These are phyloP conservation scores for Talaromyces ruber DNA, from an alignment of 495 filamentous ascomycete species.

Conservation along the genomic window DNA sequence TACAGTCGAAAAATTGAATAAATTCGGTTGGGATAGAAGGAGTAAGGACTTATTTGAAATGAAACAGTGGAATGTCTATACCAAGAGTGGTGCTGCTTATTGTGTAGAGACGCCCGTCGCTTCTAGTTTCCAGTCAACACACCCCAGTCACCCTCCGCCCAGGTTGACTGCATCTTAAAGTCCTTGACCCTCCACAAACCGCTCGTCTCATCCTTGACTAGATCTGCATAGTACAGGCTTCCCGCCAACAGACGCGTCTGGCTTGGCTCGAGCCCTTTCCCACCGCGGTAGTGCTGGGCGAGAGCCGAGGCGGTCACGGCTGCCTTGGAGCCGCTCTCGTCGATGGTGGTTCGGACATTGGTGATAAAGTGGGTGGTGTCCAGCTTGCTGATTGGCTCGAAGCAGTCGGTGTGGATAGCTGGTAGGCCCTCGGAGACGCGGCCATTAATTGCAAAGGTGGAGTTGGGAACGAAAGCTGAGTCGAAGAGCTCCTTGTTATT, in stretches of 20 bases:
- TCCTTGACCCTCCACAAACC: slow-evolving; percentile 22
- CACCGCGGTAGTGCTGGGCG: slow-evolving; percentile 19
- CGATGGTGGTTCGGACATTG: slow-evolving; percentile 20
- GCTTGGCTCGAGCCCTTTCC: slow-evolving; percentile 12
- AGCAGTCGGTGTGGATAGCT: slow-evolving; percentile 11
- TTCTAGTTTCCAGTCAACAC: neutral
- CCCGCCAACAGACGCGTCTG: slow-evolving; percentile 9
- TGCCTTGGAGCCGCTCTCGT: slow-evolving; percentile 12
- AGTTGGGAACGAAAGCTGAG: slow-evolving; percentile 9
- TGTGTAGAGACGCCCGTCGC: neutral
- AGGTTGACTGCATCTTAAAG: slow-evolving; percentile 15
- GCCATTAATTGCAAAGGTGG: slow-evolving; percentile 15
- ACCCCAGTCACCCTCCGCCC: slow-evolving; percentile 15
- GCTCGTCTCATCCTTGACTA: slow-evolving; percentile 14
- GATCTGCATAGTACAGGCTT: slow-evolving; percentile 15
- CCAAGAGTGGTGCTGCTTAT: neutral
- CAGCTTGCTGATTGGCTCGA: slow-evolving; percentile 13
- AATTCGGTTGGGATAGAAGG: no score
- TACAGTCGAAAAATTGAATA: no score
- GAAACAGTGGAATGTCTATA: neutral
- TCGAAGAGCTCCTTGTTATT: slow-evolving; percentile 17
- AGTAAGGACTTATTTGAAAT: no score
- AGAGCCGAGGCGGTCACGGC: slow-evolving; percentile 14
- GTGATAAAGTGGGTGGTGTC: slow-evolving; percentile 25
- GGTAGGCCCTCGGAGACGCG: slow-evolving; percentile 9